phyloP scores from a whole-genome alignment of 2,329 filamentous ascomycete genomes.

The Botryotinia calthae region DNA sequence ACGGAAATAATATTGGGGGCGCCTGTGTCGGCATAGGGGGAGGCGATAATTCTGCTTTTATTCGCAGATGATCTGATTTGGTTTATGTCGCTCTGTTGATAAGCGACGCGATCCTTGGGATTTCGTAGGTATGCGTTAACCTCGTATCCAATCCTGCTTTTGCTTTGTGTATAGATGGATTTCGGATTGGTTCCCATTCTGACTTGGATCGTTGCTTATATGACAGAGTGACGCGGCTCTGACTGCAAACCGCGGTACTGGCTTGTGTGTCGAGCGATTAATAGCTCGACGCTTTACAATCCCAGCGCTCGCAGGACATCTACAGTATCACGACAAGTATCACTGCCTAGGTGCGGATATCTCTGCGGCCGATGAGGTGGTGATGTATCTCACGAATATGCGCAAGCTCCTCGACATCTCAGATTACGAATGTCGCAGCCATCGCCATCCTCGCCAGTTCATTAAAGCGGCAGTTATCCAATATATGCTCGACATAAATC shows the following conservation, averaged over 20 bases:
- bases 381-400: background rate
- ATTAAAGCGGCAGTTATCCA: fast-evolving
- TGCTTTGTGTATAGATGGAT: background rate
- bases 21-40: background rate
- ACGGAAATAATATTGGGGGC: background rate
- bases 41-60: background rate
- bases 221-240: background rate
- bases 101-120: background rate
- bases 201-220: background rate
- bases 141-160: background rate
- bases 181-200: background rate
- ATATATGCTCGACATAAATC: fast-evolving
- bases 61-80: background rate
- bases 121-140: background rate
- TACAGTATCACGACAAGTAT: background rate
- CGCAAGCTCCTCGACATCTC: background rate
- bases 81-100: background rate
- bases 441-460: background rate
- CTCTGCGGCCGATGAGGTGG: background rate
- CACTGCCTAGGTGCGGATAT: background rate
- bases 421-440: background rate
- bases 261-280: background rate
- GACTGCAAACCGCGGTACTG: background rate
- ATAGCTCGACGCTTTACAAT: background rate
- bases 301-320: background rate